Conservation (phyloP, 2,329 filamentous ascomycete genomes). For the Exophiala phaeomuriformis region DNA sequence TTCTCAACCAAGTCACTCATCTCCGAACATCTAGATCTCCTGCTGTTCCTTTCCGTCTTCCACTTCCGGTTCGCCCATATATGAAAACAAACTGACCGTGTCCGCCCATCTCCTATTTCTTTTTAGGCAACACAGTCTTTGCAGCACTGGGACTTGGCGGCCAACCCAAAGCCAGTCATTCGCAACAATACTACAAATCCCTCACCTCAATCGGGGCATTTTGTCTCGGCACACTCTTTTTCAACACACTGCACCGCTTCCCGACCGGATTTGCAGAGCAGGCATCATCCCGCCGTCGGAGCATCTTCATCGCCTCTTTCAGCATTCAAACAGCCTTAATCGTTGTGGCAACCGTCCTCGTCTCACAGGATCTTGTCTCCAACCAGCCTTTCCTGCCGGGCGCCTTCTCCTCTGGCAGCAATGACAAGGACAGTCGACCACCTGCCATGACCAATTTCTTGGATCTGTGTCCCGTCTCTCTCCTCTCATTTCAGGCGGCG, state of each 20-base stretch:
- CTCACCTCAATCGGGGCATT: conserved; percentile 37
- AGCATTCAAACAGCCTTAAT: conserved; percentile 34
- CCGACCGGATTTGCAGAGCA: conserved; percentile 30
- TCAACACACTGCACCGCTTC: conserved; percentile 32
- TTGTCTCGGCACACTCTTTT: conserved; percentile 36
- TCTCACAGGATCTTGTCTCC: conserved; percentile 32
- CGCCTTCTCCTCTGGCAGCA: conserved; percentile 25
- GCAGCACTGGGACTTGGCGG: conserved; percentile 38
- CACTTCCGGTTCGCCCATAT: neutral
- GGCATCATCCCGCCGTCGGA: conserved; percentile 32
- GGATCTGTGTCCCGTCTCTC: conserved; percentile 34
- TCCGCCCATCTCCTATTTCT: neutral
- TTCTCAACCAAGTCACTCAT: neutral
- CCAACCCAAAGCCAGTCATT: conserved; percentile 34
- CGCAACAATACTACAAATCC: conserved; percentile 39
- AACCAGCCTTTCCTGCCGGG: conserved; percentile 25
- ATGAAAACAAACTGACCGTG: neutral
- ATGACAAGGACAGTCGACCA: neutral
- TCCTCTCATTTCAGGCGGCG: conserved; percentile 37
- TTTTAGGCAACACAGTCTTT: conserved; percentile 39
- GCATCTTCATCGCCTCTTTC: conserved; percentile 37
- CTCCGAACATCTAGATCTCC: neutral
- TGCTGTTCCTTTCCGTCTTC: neutral
- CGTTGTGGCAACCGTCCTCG: conserved; percentile 32
- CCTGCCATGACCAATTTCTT: conserved; percentile 19